A percentile compares a stretch with the other conserved stretches of the same genome.
Evolutionary conservation across 1,284 basidiomycete genomes (phyloP).

Genomic region (Fomitopsis schrenkii): DNA sequence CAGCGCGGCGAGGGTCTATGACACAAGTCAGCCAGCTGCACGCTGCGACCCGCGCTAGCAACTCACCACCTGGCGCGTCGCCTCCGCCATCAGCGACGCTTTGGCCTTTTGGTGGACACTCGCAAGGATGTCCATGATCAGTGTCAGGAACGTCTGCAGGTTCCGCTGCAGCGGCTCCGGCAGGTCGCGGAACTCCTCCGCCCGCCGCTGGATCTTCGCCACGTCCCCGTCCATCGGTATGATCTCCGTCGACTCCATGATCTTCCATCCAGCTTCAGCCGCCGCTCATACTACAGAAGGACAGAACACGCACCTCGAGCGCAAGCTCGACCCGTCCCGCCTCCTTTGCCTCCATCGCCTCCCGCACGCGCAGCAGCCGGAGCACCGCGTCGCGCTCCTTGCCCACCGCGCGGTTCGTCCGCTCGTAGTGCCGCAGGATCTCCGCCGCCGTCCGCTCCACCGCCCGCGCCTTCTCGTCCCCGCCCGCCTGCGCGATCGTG

Average conservation of each 20-base stretch:
- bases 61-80: slow-evolving; percentile 68
- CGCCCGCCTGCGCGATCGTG: slow-evolving; percentile 66
- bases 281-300: neutral
- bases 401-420: slow-evolving; percentile 70
- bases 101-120: slow-evolving; percentile 77
- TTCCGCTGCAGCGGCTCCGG: slow-evolving; percentile 90
- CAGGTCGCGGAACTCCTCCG: slow-evolving; percentile 86
- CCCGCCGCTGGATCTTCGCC: slow-evolving; percentile 79
- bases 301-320: slow-evolving; percentile 59
- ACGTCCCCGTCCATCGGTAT: slow-evolving; percentile 88
- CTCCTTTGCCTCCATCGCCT: slow-evolving; percentile 77
- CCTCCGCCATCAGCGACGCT: slow-evolving; percentile 67
- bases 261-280: slow-evolving; percentile 35
- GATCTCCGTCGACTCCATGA: slow-evolving; percentile 86
- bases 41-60: neutral
- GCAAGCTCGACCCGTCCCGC: slow-evolving; percentile 73
- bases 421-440: slow-evolving; percentile 86
- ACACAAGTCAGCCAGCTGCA: slow-evolving; percentile 6
- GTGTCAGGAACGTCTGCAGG: slow-evolving; percentile 83
- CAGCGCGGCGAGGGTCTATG: slow-evolving; percentile 55
- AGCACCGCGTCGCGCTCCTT: slow-evolving; percentile 78
- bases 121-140: slow-evolving; percentile 93
- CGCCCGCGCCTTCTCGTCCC: slow-evolving; percentile 62
- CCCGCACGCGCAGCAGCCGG: slow-evolving; percentile 76
- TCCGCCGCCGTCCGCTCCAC: slow-evolving; percentile 79